Evolutionary conservation across 805 yeast species (phyloP), one percentile per base, ranked within the genome.

Genomic region (Saccharomycopsis olivae): DNA sequence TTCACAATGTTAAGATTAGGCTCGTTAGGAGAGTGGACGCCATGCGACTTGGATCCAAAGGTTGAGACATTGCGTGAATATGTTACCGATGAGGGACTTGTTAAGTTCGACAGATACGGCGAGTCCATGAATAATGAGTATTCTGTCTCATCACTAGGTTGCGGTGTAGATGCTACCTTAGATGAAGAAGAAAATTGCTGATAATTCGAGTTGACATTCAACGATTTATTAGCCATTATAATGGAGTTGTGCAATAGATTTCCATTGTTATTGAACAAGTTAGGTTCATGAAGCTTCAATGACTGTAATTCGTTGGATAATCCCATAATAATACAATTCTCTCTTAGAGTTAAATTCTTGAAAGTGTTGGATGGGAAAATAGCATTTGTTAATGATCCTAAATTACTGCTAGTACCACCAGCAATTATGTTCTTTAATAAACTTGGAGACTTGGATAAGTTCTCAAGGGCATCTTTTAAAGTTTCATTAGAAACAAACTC

Each of bases 171-270:
- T 38, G 29, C 40, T 3, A 38, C 4, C 13, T 39, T 39, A 8
- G n/a, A 5, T 5, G n/a, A 10, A 6, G 6, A 36, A 29, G 29
- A 46, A 49, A 36, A 46, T 34, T 38, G 51, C 21, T 52, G 48
- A 39, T 48, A 47, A 41, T 29, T 51, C 33, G 31, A 38, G 32
- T 47, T 40, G 39, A 49, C 34, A 36, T 55, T 58, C 39, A 58
- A 53, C 17, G 64, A 62, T 49, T 68, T 71, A 48, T 71, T 72
- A 6, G 71, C 64, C 48, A 72, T 59, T 13, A 73, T 72, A 15
- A 73, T 66, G 1, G 75, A 62, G 50, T 72, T 71, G 46, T 74
- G 79, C 8, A 73, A 52, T 20, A 61, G 58, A 44, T 65, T 62
- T 36, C 62, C 62, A 47, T 62, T 59, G 27, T 65, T 57, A 19